Evolutionary conservation across 2,329 filamentous ascomycete species (phyloP), one percentile per base, ranked within the genome.

Genomic region (Didymella exigua): DNA sequence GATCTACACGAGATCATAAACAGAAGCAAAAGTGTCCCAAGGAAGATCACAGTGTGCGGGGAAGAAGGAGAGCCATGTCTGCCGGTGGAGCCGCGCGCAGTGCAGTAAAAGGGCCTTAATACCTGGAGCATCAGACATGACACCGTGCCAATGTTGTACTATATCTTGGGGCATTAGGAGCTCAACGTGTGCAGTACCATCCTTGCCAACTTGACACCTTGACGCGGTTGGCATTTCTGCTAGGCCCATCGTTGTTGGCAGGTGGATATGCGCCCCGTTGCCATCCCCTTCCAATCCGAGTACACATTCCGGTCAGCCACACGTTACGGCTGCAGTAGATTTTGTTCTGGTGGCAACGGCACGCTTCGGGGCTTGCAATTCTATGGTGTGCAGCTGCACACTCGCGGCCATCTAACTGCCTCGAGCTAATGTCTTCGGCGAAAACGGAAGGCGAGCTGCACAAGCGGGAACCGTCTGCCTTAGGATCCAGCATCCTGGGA

Each of bases 201-300:
- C 49, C 46, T 21, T 30, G 51, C 33, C 44, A 34, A 14, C 31
- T 49, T 54, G 49, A 59, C 49, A 56, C 49, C 46, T 42, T 56
- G 54, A 49, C 49, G 49, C 26, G 46, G 50, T 51, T 49, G 45
- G 24, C 38, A 42, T 7, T 33, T 14, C 21, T 49, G 18, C 49
- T 49, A 49, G 54, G 34, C 24, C 44, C 49, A 57, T 54, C 42
- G 56, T 16, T 42, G 29, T 46, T 24, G 48, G 40, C 38, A 46
- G 29, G 51, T 58, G 50, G 47, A 54, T 37, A 46, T 40, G 52
- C 5, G 23, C n/a, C 18, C 26, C 34, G 29, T 41, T 16, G 29
- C 21, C 24, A 36, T 21, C 29, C 36, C 43, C 19, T 44, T 34
- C 31, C 33, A 45, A 34, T 54, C 26, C 38, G 14, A 45, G 45